Evolutionary conservation across 202 grass and related monocot species (phyloP).

Genomic region (Panicum virgatum): DNA sequence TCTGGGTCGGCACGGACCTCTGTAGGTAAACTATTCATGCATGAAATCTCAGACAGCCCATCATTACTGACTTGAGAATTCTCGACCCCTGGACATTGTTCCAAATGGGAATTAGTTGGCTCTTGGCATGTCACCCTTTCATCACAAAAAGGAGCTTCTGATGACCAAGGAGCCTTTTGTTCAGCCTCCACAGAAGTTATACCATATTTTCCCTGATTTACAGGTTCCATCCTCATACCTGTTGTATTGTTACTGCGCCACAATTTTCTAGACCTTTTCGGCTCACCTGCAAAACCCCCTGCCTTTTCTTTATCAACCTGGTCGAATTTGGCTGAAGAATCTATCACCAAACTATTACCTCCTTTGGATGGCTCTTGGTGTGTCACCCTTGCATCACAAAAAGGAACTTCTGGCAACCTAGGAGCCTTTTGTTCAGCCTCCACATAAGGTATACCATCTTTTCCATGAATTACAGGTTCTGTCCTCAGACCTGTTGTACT

Average conservation of each 20-base stretch:
- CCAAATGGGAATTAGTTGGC: slow-evolving; percentile 3
- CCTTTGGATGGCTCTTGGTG: slow-evolving; percentile 27
- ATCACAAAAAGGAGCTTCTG: slow-evolving; percentile 28
- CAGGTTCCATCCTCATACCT: slow-evolving; percentile 30
- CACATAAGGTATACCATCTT: slow-evolving; percentile 25
- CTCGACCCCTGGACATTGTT: slow-evolving; percentile 20
- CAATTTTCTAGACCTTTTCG: slow-evolving; percentile 36
- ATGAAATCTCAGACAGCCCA: slow-evolving; percentile 22
- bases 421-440: slow-evolving; percentile 25
- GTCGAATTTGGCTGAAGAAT: background rate
- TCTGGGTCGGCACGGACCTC: slow-evolving; percentile 34
- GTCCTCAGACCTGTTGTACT: slow-evolving; percentile 30
- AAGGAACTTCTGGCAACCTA: slow-evolving; percentile 27
- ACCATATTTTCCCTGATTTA: slow-evolving; percentile 38
- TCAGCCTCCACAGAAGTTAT: slow-evolving; percentile 26
- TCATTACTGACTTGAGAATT: slow-evolving; percentile 35
- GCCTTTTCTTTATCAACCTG: slow-evolving; percentile 36
- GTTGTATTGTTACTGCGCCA: slow-evolving; percentile 14
- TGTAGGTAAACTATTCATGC: slow-evolving; percentile 18
- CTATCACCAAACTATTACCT: background rate
- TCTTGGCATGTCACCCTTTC: slow-evolving; percentile 38
- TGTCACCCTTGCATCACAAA: slow-evolving; percentile 18
- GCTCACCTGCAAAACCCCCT: slow-evolving; percentile 30
- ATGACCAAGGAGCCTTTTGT: slow-evolving; percentile 13
- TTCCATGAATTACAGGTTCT: slow-evolving; percentile 29